Base-by-base conservation (phyloP, 1,284 basidiomycete genomes). In the Sporisorium iseilematis-ciliati region DNA sequence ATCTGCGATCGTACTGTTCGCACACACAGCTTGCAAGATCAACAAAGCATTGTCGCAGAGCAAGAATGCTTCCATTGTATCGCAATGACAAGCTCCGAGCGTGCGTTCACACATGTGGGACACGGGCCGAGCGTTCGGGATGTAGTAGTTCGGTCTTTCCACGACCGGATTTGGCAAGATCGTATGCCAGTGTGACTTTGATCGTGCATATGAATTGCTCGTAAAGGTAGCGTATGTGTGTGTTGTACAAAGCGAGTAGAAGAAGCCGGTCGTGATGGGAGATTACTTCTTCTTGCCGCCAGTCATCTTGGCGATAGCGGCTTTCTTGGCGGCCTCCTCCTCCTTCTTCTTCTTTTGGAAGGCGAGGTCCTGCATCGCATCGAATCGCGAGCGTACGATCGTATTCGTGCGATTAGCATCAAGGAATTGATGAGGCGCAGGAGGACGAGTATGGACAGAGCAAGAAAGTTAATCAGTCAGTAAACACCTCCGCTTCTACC, bases 321-420 rank as follows among this genome's bases (percentile, higher is more conserved):
- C 80, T 67, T 82, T 82, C 58, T 61, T 75, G 31, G 77, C 79
- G 7, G 79, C 79, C 46, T 80, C 81, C 29, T 82, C 81, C 53
- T 81, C 79, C 66, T 80, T 79, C 48, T 82, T 70, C 72, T 80
- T 82, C 59, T 65, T 48, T 57, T 77, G 65, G 65, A 82, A 82
- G 26, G 79, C 81, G 1, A 78, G 64, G 50, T 82, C 81, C 81
- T 82, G 50, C 23, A 49, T 18, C 23, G n/a, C 21, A 38, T 12
- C 49, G 0, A 46, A 11, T 20, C 16, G 7, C 11, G 16, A 10
- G 35, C 14, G 31, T 10, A 7, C 35, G 18, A 1, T 16, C 29
- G 12, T 38, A 43, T 42, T 21, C 50, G 29, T 16, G 4, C 12
- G 11, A 50, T 21, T 23, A 12, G 5, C 20, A 31, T 16, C 33